Percentiles rank a stretch among this genome's conserved stretches.
Conservation (phyloP, 2,329 filamentous ascomycete genomes). For the Colletotrichum musicola region DNA sequence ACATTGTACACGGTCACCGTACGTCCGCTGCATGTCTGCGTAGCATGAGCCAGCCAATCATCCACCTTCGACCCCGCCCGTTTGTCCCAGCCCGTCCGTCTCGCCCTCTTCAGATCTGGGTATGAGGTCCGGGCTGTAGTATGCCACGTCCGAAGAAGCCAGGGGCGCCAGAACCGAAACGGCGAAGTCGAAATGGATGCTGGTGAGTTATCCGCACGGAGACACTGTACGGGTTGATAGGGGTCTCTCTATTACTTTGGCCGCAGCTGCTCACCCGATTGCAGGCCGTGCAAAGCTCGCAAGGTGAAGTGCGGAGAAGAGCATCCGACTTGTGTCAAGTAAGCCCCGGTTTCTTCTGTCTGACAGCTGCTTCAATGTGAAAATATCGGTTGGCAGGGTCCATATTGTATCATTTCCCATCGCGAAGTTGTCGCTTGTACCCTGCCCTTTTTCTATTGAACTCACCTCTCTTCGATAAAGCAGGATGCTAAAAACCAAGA, state of each 20-base stretch:
- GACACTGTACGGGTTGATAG: not conserved
- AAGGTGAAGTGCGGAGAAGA: constrained; percentile 84
- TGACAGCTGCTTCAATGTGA: not conserved
- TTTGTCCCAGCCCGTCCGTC: constrained; percentile 22
- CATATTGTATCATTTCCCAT: too few relatives aligned
- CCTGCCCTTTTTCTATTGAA: too few relatives aligned
- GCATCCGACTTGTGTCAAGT: constrained; percentile 78
- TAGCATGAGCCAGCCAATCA: constrained; percentile 37
- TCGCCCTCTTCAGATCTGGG: constrained; percentile 11
- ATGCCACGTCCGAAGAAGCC: constrained; percentile 60
- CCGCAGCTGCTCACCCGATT: constrained; percentile 5
- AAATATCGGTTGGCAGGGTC: not conserved
- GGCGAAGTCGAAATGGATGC: constrained; percentile 60
- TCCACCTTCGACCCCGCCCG: constrained; percentile 29
- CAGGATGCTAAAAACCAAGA: too few relatives aligned
- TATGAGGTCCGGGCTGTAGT: constrained; percentile 28
- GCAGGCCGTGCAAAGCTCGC: constrained; percentile 83
- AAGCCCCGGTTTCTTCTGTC: constrained; percentile 41
- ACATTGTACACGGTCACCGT: constrained; percentile 5
- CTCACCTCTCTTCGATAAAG: too few relatives aligned
- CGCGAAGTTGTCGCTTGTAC: too few relatives aligned
- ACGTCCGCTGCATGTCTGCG: constrained; percentile 30
- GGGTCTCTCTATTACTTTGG: not conserved
- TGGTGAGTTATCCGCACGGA: constrained; percentile 50
- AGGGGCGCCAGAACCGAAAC: constrained; percentile 58